These are phyloP conservation scores for Stentor roeselii DNA, from an alignment of 73 alveolate species.

Conservation along the genomic window DNA sequence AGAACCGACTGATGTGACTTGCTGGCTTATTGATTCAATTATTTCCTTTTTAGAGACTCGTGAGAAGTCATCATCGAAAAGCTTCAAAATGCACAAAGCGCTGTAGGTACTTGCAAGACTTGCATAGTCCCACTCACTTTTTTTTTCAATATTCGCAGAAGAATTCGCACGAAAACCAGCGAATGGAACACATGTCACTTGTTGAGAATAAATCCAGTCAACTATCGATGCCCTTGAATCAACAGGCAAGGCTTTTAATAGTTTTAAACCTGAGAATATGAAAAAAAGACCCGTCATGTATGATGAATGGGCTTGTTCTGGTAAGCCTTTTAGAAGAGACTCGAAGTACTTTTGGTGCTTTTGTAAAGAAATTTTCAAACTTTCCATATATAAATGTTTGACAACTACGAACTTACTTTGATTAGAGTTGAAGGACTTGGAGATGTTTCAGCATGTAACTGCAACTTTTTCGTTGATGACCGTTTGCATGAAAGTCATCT, in stretches of 20 bases:
- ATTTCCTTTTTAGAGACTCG: slow-evolving; percentile 19
- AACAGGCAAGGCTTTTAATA: not conserved
- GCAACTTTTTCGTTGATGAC: not conserved
- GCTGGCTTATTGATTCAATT: not conserved
- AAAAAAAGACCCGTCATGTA: slow-evolving; percentile 15
- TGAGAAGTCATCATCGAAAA: slow-evolving; percentile 31
- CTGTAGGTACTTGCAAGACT: slow-evolving; percentile 36
- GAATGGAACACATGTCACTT: not conserved
- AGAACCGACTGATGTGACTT: not conserved
- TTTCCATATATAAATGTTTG: not conserved
- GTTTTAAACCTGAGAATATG: not conserved
- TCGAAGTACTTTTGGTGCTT: too few species aligned
- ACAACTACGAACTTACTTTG: not conserved
- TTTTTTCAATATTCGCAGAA: not conserved
- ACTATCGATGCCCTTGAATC: slow-evolving; percentile 21
- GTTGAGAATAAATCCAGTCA: slow-evolving; percentile 33
- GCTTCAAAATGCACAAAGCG: slow-evolving; percentile 22
- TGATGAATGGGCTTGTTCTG: slow-evolving; percentile 22
- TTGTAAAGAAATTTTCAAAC: too few species aligned
- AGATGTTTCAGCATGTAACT: not conserved
- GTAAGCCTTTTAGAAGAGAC: too few species aligned
- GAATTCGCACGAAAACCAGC: slow-evolving; percentile 34
- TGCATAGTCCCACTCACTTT: slow-evolving; percentile 26
- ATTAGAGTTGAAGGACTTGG: not conserved
- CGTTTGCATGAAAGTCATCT: not conserved